Percentiles rank a stretch among this genome's conserved stretches.
Conservation (phyloP, 1,139 yeast genomes). For the Scheffersomyces segobiensis region DNA sequence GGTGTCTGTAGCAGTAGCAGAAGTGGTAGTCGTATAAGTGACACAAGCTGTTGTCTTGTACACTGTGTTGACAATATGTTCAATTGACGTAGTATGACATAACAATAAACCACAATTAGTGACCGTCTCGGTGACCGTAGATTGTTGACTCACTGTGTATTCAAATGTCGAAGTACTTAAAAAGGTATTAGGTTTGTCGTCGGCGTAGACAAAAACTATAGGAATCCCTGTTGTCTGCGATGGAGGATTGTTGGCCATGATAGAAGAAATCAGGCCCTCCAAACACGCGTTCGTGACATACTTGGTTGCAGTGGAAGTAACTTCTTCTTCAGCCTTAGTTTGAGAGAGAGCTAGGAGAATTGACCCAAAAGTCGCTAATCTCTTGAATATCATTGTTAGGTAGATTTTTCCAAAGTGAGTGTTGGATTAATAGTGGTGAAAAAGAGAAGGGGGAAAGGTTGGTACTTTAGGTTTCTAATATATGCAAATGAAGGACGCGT, state of each 20-base stretch:
- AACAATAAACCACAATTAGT: not conserved
- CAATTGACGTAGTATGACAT: not conserved
- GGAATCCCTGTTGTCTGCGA: slow-evolving; percentile 29
- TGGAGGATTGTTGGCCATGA: slow-evolving; percentile 24
- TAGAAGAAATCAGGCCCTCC: slow-evolving; percentile 19
- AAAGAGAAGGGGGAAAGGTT: not conserved
- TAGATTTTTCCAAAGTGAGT: not conserved
- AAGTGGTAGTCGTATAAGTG: slow-evolving; percentile 15
- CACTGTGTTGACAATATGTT: not conserved
- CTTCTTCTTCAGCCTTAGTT: slow-evolving; percentile 16
- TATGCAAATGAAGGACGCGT: not conserved
- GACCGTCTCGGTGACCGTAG: slow-evolving; percentile 11
- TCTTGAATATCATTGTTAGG: slow-evolving; percentile 12
- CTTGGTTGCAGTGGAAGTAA: slow-evolving; percentile 33
- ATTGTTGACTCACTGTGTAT: slow-evolving; percentile 17
- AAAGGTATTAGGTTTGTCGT: slow-evolving; percentile 5
- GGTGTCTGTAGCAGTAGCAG: slow-evolving; percentile 17
- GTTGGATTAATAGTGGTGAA: not conserved
- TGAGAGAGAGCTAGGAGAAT: slow-evolving; percentile 9
- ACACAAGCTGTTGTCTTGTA: slow-evolving; percentile 14
- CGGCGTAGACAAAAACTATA: slow-evolving; percentile 32
- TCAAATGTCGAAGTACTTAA: slow-evolving; percentile 8
- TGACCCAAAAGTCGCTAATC: slow-evolving; percentile 12
- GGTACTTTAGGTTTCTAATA: not conserved
- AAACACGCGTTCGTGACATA: slow-evolving; percentile 33